Conservation (phyloP, 352 stramenopile species). For the Phytophthora lateralis region DNA sequence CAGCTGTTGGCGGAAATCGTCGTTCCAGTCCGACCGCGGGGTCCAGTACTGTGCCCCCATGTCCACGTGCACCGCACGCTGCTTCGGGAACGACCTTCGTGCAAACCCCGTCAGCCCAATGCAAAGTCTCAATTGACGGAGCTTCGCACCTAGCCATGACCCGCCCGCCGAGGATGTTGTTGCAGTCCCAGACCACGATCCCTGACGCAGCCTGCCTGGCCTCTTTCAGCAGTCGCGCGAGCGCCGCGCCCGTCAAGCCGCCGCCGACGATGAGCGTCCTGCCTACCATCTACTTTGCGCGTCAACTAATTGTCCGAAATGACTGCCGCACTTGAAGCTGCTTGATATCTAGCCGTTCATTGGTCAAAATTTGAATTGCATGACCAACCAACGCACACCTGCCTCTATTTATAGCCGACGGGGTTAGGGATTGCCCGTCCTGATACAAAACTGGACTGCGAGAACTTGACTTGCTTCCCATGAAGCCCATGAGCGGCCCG, state of each 20-base stretch:
- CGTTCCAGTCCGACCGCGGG: slow-evolving; percentile 48
- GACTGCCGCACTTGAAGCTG: slow-evolving; percentile 28
- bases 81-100: slow-evolving; percentile 57
- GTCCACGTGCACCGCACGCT: slow-evolving; percentile 61
- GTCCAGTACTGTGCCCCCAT: slow-evolving; percentile 79
- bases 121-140: background rate
- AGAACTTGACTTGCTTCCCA: slow-evolving; percentile 25
- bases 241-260: slow-evolving; percentile 59
- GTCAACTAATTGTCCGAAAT: slow-evolving; percentile 4
- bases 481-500: slow-evolving; percentile 29
- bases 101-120: slow-evolving; percentile 3
- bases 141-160: slow-evolving; percentile 62
- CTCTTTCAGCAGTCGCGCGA: slow-evolving; percentile 59
- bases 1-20: slow-evolving; percentile 52
- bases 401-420: slow-evolving; percentile 35
- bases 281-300: slow-evolving; percentile 15
- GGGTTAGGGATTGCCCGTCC: slow-evolving; percentile 12
- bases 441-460: slow-evolving; percentile 27
- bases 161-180: slow-evolving; percentile 65
- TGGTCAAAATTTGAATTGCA: slow-evolving; percentile 22
- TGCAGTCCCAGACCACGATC: slow-evolving; percentile 74
- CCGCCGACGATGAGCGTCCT: slow-evolving; percentile 69
- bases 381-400: slow-evolving; percentile 13
- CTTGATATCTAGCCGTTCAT: slow-evolving; percentile 9
- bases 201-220: slow-evolving; percentile 43